Evolutionary conservation across 768 basidiomycete genomes (phyloP).

Genomic region (Mrakia gelida): DNA sequence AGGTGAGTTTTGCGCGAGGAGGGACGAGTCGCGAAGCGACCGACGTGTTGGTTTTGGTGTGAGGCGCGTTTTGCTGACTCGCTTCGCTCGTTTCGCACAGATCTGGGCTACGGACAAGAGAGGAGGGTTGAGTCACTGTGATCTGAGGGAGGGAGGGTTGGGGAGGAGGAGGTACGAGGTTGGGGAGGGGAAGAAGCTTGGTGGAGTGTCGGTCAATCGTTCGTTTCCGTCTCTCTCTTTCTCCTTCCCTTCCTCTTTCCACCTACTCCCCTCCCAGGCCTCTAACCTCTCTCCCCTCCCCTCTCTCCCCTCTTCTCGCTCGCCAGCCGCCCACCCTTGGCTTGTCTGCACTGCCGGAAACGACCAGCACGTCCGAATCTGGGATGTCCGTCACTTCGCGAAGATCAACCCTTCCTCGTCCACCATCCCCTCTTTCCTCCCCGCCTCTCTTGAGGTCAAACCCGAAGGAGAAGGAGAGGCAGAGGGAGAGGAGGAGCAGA

Average conservation of each 20-base stretch:
- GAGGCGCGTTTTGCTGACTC: no score
- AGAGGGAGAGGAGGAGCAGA: no score
- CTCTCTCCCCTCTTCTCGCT: neutral
- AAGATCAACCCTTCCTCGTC: neutral
- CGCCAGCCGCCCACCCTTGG: constrained; percentile 40
- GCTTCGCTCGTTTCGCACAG: constrained; percentile 18
- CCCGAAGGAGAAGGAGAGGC: neutral
- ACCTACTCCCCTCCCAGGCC: neutral
- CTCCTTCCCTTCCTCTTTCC: neutral
- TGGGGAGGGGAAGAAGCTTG: constrained; percentile 41
- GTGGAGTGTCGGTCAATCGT: constrained; percentile 46
- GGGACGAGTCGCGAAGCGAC: no score
- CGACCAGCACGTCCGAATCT: constrained; percentile 40
- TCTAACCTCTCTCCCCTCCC: neutral
- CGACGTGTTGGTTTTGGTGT: no score
- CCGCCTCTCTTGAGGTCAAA: neutral
- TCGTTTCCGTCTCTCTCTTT: neutral
- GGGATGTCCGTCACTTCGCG: neutral
- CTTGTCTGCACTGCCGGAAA: constrained; percentile 44
- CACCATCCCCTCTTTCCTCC: neutral
- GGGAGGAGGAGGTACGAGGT: constrained; percentile 37
- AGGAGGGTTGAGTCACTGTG: constrained; percentile 44
- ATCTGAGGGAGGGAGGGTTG: constrained; percentile 40
- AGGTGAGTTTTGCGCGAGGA: constrained; percentile 37
- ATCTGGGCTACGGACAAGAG: constrained; percentile 38